phyloP scores from a whole-genome alignment of 306 rosid genomes.

The Notholithocarpus densiflorus region DNA sequence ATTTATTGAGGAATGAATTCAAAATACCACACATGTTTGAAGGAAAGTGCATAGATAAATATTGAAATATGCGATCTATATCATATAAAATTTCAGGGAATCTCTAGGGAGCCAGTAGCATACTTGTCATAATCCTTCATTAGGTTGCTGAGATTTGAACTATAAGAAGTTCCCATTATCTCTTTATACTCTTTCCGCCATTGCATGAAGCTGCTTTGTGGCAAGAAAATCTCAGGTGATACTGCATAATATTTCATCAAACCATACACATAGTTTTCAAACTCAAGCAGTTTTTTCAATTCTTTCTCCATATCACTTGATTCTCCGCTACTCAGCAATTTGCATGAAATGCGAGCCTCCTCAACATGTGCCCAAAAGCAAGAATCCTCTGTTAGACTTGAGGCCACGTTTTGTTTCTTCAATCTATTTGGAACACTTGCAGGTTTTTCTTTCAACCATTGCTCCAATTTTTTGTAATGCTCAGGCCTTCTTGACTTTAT shows the following conservation, averaged over 20 bases:
- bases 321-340: too few species aligned
- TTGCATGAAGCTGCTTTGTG: background rate
- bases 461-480: slow-evolving; percentile 40
- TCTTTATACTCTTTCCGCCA: slow-evolving; percentile 55
- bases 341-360: too few species aligned
- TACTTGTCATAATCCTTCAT: slow-evolving; percentile 36
- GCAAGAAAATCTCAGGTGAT: too few species aligned
- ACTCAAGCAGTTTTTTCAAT: too few species aligned
- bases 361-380: too few species aligned
- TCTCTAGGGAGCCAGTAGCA: slow-evolving; percentile 10
- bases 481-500: background rate
- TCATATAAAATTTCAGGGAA: background rate
- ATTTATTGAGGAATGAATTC: background rate
- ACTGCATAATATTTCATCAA: too few species aligned
- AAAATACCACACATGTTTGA: background rate
- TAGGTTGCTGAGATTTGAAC: slow-evolving; percentile 18
- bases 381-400: too few species aligned
- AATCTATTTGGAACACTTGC: too few species aligned
- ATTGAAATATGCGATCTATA: too few species aligned
- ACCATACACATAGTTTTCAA: too few species aligned
- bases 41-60: background rate
- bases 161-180: background rate
- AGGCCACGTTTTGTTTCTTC: too few species aligned
- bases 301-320: too few species aligned
- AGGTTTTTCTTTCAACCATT: slow-evolving; percentile 21